Percentiles rank a stretch among this genome's conserved stretches.
These are phyloP conservation scores for Leccinum olivaceopallidum DNA, from an alignment of 768 basidiomycete species.

Conservation along the genomic window DNA sequence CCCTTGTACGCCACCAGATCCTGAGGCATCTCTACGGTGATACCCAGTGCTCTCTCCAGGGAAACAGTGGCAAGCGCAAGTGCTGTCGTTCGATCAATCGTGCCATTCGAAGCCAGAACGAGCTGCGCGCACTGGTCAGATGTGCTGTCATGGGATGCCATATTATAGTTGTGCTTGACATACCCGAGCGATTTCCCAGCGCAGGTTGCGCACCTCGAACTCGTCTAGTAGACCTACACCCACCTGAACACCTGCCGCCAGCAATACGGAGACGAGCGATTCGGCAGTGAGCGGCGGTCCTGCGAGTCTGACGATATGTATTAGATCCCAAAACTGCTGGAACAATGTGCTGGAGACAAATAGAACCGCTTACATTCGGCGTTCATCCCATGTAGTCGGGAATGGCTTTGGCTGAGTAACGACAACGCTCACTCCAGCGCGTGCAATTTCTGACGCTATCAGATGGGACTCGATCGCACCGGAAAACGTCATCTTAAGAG, in stretches of 20 bases:
- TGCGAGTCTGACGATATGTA: conserved; percentile 46
- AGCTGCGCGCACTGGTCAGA: conserved; percentile 29
- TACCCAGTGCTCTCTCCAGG: conserved; percentile 44
- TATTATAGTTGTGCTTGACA: conserved; percentile 2
- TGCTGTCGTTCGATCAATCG: conserved; percentile 35
- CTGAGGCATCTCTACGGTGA: conserved; percentile 29
- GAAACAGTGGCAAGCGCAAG: conserved; percentile 42
- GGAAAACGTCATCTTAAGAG: conserved; percentile 61
- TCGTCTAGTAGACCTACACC: conserved; percentile 50
- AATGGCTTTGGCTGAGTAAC: conserved; percentile 62
- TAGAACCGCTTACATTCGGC: conserved; percentile 51
- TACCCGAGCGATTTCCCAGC: conserved; percentile 43
- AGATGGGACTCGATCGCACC: conserved; percentile 66
- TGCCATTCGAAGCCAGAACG: conserved; percentile 39
- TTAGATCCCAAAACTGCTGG: not conserved
- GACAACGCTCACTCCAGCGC: conserved; percentile 70
- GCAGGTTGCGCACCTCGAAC: conserved; percentile 33
- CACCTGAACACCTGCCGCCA: conserved; percentile 62
- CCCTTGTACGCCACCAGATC: conserved; percentile 42
- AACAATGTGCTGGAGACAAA: not conserved
- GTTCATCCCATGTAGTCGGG: conserved; percentile 64
- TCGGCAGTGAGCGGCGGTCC: conserved; percentile 68
- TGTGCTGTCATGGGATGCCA: too few species aligned
- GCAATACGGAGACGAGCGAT: conserved; percentile 52
- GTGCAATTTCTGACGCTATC: conserved; percentile 67